Percentiles rank a stretch among this genome's conserved stretches.
These are phyloP conservation scores for Apostasia ramifera DNA, from an alignment of 106 monocot species.

Conservation along the genomic window DNA sequence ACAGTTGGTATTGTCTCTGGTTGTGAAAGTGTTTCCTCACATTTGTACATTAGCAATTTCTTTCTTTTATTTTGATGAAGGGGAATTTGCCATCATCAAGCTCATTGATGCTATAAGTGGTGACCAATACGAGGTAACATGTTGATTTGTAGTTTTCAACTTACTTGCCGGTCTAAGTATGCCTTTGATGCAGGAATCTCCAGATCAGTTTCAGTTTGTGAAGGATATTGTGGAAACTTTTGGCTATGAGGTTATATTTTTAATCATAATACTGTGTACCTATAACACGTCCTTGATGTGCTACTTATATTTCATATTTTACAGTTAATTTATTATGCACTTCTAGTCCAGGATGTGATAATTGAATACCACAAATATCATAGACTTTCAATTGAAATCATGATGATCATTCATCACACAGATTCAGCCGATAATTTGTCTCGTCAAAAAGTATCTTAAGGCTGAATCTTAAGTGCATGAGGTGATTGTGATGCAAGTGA, in stretches of 20 bases:
- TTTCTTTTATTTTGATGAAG: constrained; percentile 23
- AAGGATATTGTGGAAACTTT: constrained; percentile 34
- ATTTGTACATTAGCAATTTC: constrained; percentile 1
- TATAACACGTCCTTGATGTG: too few relatives aligned
- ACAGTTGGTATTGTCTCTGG: not conserved
- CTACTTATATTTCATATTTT: too few relatives aligned
- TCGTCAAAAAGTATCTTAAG: too few relatives aligned
- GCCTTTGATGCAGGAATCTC: constrained; percentile 38
- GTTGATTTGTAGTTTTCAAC: not conserved
- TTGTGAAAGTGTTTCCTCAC: not conserved
- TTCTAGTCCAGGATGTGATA: too few relatives aligned
- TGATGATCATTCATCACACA: too few relatives aligned
- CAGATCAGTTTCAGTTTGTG: constrained; percentile 39
- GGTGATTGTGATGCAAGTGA: too few relatives aligned
- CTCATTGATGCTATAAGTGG: constrained; percentile 27
- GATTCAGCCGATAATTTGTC: too few relatives aligned
- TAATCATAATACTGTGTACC: too few relatives aligned
- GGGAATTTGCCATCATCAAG: constrained; percentile 47
- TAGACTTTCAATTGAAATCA: too few relatives aligned
- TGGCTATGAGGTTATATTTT: constrained; percentile 50
- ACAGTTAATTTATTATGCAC: too few relatives aligned
- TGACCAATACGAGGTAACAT: constrained; percentile 35
- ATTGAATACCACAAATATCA: too few relatives aligned
- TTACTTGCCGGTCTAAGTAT: not conserved
- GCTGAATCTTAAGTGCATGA: too few relatives aligned